Evolutionary conservation across 2,329 filamentous ascomycete genomes (phyloP).

Genomic region (Iodosphaeria phyllophila): DNA sequence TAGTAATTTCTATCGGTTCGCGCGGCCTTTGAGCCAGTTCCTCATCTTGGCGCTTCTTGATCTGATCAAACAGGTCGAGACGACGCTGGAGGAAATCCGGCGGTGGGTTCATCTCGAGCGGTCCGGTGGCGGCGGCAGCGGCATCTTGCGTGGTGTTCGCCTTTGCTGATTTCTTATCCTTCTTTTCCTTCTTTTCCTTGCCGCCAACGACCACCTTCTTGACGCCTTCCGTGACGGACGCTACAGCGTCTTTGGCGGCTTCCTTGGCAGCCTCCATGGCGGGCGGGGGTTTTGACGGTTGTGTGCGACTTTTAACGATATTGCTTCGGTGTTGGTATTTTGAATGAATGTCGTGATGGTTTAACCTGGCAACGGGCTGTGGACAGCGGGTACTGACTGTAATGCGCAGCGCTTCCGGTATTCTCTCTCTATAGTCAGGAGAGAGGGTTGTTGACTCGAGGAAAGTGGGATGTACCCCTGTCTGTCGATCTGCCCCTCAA

Average conservation of each 20-base stretch:
- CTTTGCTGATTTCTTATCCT: too few relatives aligned
- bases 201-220: conserved; percentile 28
- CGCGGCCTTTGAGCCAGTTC: conserved; percentile 54
- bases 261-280: too few relatives aligned
- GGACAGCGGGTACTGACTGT: too few relatives aligned
- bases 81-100: conserved; percentile 71
- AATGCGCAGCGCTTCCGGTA: too few relatives aligned
- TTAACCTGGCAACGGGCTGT: too few relatives aligned
- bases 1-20: conserved; percentile 54
- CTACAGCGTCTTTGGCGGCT: conserved; percentile 23
- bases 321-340: conserved; percentile 1
- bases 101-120: conserved; percentile 30
- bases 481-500: too few relatives aligned
- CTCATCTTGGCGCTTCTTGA: conserved; percentile 70
- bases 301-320: background rate
- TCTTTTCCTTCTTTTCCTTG: conserved; percentile 25
- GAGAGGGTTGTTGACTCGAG: too few relatives aligned
- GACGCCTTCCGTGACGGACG: conserved; percentile 27
- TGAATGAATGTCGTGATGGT: too few relatives aligned
- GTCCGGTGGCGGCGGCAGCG: conserved; percentile 16
- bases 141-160: too few relatives aligned
- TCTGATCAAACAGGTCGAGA: conserved; percentile 70
- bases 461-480: too few relatives aligned
- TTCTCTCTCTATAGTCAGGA: too few relatives aligned
- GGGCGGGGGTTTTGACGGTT: too few relatives aligned